Base-by-base conservation (phyloP, 371 early-diverging fungal species). In the Dichotomocladium elegans region DNA sequence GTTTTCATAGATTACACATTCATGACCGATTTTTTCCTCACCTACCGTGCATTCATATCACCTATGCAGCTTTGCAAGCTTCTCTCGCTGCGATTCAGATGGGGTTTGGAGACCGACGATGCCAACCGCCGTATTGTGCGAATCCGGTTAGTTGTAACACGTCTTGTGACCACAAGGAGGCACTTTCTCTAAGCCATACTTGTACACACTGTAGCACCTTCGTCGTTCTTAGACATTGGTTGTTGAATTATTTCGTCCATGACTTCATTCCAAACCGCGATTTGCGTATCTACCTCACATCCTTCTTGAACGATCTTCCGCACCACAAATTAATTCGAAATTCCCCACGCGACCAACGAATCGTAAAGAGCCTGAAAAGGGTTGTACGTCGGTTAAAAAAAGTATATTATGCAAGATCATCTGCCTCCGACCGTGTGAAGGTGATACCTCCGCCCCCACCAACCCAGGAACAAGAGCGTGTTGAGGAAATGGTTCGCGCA, bases 11-110 rank as follows among this genome's bases (percentile, higher is more conserved):
- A 87, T 51, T 87, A 87, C 56, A 84, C 81, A 7, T 85, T 82
- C 30, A 69, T 87, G 69, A 81, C 83, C 35, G 88, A 87, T 54
- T 87, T 87, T 55, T 87, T 87, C 61, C 65, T 87, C 47, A 83
- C 83, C 21, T 87, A 83, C 43, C 75, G 88, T n/a, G 68, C 77
- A 15, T 87, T 87, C 46, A 66, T 86, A n/a, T 58, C 70, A 1
- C 79, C 85, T 1, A 46, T 71, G 17, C 73, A 80, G n/a, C 53
- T 87, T 24, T 77, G 83, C 44, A 72, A 74, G 42, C 49, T 87
- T 24, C 55, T 87, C 15, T 67, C 83, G 17, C 60, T 78, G 15
- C 71, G 88, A 17, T 83, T 85, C 48, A 62, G 66, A 8, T 85
- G 83, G 83, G 84, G 81, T 22, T 48, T 87, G 21, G 59, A 64